Evolutionary conservation across 495 filamentous ascomycete genomes (phyloP).

Genomic region (Cetradonia linearis): DNA sequence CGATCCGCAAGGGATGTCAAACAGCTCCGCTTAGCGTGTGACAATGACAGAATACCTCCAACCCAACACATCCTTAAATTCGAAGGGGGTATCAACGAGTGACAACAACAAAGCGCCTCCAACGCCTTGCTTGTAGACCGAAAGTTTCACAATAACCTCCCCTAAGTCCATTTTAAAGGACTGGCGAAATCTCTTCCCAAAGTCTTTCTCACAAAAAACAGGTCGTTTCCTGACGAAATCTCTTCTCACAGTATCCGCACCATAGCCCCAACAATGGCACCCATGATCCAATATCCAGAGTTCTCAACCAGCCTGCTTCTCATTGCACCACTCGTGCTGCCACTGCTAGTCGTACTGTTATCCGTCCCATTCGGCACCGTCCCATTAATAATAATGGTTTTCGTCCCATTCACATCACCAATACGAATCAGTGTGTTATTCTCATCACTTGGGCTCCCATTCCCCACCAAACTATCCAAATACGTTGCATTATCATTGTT

Average conservation of each 20-base stretch:
- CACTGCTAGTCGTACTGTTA: slow-evolving; percentile 34
- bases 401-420: slow-evolving; percentile 60
- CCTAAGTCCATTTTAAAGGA: not conserved
- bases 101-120: not conserved
- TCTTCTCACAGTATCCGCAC: slow-evolving; percentile 34
- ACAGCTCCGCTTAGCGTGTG: too few relatives aligned
- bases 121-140: not conserved
- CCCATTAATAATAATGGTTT: slow-evolving; percentile 72
- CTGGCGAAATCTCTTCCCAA: slow-evolving; percentile 17
- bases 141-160: too few relatives aligned
- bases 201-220: slow-evolving; percentile 16
- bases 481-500: slow-evolving; percentile 53
- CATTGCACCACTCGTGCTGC: slow-evolving; percentile 28
- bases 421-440: slow-evolving; percentile 58
- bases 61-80: not conserved
- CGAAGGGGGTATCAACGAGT: not conserved
- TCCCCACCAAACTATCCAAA: slow-evolving; percentile 52
- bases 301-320: slow-evolving; percentile 33
- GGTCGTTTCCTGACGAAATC: not conserved
- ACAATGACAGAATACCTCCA: too few relatives aligned
- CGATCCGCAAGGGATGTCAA: too few relatives aligned
- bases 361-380: slow-evolving; percentile 80
- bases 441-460: slow-evolving; percentile 45
- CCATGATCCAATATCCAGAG: slow-evolving; percentile 54
- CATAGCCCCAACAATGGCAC: slow-evolving; percentile 41